A percentile compares a stretch with the other conserved stretches of the same genome.
Conservation (phyloP, 495 filamentous ascomycete species). For the Astrothelium macrocarpum region DNA sequence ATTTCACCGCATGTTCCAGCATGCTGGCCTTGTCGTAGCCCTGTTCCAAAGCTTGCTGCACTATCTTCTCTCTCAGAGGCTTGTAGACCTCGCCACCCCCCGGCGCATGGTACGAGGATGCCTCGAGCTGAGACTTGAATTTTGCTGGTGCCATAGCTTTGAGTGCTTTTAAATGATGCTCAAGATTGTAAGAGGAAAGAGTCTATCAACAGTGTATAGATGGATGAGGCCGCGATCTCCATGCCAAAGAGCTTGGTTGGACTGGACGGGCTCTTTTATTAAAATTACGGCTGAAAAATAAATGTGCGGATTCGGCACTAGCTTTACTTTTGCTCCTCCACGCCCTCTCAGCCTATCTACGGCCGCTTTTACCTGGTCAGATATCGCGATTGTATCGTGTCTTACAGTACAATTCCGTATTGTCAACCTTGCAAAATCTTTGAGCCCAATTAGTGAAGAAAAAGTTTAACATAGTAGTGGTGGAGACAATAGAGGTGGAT, state of each 20-base stretch:
- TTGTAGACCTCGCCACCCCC: background rate
- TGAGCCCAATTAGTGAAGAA: background rate
- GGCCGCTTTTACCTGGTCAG: background rate
- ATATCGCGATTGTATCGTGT: background rate
- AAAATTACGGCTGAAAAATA: background rate
- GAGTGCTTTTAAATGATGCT: background rate
- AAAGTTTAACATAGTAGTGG: background rate
- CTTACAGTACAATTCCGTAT: background rate
- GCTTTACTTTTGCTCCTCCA: background rate
- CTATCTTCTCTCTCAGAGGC: slow-evolving; percentile 2
- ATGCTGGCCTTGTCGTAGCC: slow-evolving; percentile 11
- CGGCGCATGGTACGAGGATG: slow-evolving; percentile 1
- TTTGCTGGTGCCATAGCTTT: background rate
- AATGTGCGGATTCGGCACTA: background rate
- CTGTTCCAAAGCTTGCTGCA: background rate
- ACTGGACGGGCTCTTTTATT: background rate
- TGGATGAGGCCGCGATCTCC: background rate
- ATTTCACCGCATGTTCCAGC: slow-evolving; percentile 8
- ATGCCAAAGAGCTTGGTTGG: background rate
- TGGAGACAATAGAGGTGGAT: background rate
- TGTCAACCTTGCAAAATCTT: background rate
- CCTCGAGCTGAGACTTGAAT: slow-evolving; percentile 2
- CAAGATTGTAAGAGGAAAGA: background rate
- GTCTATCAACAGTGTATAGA: background rate
- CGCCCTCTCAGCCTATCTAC: background rate